Conservation (phyloP, 139 green algal genomes). For the Volvox reticuliferus region DNA sequence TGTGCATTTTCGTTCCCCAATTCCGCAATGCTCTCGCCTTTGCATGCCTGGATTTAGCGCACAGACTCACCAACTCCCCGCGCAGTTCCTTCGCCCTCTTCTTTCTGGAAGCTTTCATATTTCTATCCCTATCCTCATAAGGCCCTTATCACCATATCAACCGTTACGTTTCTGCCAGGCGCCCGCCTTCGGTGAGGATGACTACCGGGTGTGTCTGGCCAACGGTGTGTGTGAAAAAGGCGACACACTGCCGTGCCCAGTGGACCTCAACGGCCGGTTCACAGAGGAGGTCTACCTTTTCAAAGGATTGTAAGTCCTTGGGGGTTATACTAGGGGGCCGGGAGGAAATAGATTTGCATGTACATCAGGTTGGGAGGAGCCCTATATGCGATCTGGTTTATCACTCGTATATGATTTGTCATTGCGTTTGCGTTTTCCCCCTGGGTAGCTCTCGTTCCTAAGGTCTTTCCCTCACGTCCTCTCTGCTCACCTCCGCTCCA, state of each 20-base stretch:
- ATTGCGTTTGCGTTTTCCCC: no score
- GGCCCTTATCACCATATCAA: background rate
- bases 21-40: no score
- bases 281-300: slow-evolving; percentile 87
- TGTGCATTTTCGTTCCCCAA: no score
- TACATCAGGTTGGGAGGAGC: no score
- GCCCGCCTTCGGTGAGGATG: slow-evolving; percentile 98
- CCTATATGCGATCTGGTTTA: no score
- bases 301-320: slow-evolving; percentile 69
- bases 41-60: no score
- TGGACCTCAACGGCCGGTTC: slow-evolving; percentile 94
- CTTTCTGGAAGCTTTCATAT: background rate
- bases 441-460: no score
- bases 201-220: slow-evolving; percentile 95
- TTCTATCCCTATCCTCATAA: no score
- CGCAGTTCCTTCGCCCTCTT: background rate
- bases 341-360: no score
- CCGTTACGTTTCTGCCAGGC: slow-evolving; percentile 60
- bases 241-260: slow-evolving; percentile 87
- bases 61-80: no score
- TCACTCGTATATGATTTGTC: no score
- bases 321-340: background rate
- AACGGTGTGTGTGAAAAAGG: slow-evolving; percentile 86
- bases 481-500: slow-evolving; percentile 27
- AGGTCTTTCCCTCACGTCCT: background rate